Percentiles rank a stretch among this genome's conserved stretches.
These are phyloP conservation scores for Ananas comosus DNA, from an alignment of 176 grass and related monocot species.

Conservation along the genomic window DNA sequence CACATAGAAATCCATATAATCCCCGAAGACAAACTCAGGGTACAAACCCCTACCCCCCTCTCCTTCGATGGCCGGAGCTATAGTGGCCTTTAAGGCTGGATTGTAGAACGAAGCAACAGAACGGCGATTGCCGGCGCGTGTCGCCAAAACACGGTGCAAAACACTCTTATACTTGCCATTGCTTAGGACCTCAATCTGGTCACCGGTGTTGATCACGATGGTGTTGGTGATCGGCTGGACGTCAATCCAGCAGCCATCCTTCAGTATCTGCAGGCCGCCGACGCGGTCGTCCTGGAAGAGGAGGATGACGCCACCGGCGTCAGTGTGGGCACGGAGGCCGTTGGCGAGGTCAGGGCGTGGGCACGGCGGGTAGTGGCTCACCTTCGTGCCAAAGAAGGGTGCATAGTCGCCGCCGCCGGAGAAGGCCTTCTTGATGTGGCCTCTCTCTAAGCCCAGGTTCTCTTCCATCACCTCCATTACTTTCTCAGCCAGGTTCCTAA, in stretches of 20 bases:
- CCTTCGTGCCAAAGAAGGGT: constrained; percentile 49
- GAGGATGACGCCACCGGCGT: constrained; percentile 82
- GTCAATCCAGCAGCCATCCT: constrained; percentile 56
- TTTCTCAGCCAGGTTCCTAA: constrained; percentile 59
- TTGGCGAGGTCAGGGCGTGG: constrained; percentile 51
- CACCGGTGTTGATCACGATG: constrained; percentile 97
- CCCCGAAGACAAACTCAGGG: constrained; percentile 54
- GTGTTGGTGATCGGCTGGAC: constrained; percentile 69
- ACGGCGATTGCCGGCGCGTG: constrained; percentile 53
- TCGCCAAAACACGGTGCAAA: constrained; percentile 77
- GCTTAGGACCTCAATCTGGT: constrained; percentile 84
- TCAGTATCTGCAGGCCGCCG: constrained; percentile 63
- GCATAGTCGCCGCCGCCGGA: constrained; percentile 32
- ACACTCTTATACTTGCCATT: constrained; percentile 83
- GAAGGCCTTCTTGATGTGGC: constrained; percentile 50
- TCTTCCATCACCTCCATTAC: constrained; percentile 66
- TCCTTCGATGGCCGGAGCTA: constrained; percentile 25
- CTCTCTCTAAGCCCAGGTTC: constrained; percentile 49
- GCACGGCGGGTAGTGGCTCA: constrained; percentile 47
- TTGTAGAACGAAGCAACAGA: constrained; percentile 88
- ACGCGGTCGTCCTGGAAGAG: constrained; percentile 85
- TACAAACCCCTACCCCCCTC: constrained; percentile 10
- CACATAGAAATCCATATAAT: constrained; percentile 86
- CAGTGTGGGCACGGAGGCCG: constrained; percentile 84
- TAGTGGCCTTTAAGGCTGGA: constrained; percentile 43